These are phyloP conservation scores for Coemansia sp. DNA, from an alignment of 192 early-diverging fungal species.

Conservation along the genomic window DNA sequence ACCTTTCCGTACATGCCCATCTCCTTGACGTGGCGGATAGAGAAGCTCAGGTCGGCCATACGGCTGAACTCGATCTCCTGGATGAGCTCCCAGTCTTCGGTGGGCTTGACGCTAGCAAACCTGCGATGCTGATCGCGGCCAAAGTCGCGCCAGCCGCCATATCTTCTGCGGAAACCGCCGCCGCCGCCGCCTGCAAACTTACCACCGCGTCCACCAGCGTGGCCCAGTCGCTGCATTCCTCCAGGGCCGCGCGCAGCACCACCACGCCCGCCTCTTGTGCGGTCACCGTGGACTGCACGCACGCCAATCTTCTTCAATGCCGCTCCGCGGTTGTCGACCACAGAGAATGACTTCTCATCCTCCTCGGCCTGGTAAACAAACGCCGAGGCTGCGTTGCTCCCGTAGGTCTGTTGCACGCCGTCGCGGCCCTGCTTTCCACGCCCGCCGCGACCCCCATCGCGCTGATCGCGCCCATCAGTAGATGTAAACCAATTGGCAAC, in stretches of 20 bases:
- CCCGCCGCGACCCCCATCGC: conserved; percentile 52
- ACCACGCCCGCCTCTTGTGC: conserved; percentile 36
- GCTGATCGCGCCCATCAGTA: conserved; percentile 60
- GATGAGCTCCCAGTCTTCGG: conserved; percentile 85
- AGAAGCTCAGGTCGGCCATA: conserved; percentile 79
- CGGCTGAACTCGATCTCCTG: conserved; percentile 95
- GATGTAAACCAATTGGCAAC: conserved; percentile 91
- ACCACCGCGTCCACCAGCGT: conserved; percentile 51
- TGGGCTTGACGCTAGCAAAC: conserved; percentile 84
- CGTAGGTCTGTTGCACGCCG: conserved; percentile 73
- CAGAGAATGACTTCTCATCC: conserved; percentile 94
- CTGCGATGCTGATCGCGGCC: conserved; percentile 72
- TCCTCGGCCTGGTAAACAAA: conserved; percentile 88
- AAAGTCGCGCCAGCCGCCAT: conserved; percentile 44
- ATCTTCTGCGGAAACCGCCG: conserved; percentile 30
- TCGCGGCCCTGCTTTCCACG: conserved; percentile 52
- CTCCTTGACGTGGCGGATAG: conserved; percentile 75
- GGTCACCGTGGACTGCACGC: conserved; percentile 30
- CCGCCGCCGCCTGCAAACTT: conserved; percentile 34
- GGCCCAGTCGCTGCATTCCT: conserved; percentile 42
- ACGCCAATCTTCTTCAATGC: conserved; percentile 31
- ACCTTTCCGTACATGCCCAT: conserved; percentile 78
- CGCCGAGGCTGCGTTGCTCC: conserved; percentile 74
- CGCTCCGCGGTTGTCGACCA: conserved; percentile 59
- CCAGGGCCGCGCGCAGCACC: conserved; percentile 31